Percentiles rank a stretch among this genome's conserved stretches.
phyloP scores from a whole-genome alignment of 257 asterid genomes.

The Gardenia jasminoides region DNA sequence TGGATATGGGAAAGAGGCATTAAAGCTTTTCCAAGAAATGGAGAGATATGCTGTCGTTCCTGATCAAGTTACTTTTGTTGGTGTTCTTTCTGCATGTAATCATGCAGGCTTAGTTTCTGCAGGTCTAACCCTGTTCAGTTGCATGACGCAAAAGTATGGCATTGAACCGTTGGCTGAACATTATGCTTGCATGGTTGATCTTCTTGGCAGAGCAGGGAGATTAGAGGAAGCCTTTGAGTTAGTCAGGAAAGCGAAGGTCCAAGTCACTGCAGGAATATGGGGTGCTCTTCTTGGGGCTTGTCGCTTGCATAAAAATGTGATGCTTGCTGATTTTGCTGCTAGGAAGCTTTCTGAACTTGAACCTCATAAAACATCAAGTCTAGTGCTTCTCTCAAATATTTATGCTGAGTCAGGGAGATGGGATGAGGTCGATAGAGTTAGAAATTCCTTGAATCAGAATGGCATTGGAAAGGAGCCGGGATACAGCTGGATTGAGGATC shows the following conservation, averaged over 20 bases:
- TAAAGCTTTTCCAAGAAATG: slow-evolving; percentile 36
- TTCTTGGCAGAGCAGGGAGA: slow-evolving; percentile 52
- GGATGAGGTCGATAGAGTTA: slow-evolving; percentile 41
- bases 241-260: slow-evolving; percentile 26
- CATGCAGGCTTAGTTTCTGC: slow-evolving; percentile 43
- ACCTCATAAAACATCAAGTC: slow-evolving; percentile 35
- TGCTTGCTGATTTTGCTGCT: slow-evolving; percentile 34
- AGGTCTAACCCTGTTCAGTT: slow-evolving; percentile 33
- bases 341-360: slow-evolving; percentile 37
- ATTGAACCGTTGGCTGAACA: slow-evolving; percentile 41
- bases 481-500: slow-evolving; percentile 51
- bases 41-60: slow-evolving; percentile 35
- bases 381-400: slow-evolving; percentile 35
- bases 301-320: slow-evolving; percentile 32
- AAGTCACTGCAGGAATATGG: slow-evolving; percentile 38
- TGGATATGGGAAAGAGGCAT: slow-evolving; percentile 48
- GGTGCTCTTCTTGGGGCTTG: slow-evolving; percentile 47
- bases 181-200: slow-evolving; percentile 42
- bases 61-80: slow-evolving; percentile 45
- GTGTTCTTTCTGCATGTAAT: slow-evolving; percentile 43
- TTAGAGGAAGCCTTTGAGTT: slow-evolving; percentile 41
- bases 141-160: slow-evolving; percentile 35
- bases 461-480: slow-evolving; percentile 42
- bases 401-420: slow-evolving; percentile 45
- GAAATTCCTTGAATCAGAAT: slow-evolving; percentile 27